Evolutionary conservation across 2,329 filamentous ascomycete genomes (phyloP).

Genomic region (Diaporthe aspalathi): DNA sequence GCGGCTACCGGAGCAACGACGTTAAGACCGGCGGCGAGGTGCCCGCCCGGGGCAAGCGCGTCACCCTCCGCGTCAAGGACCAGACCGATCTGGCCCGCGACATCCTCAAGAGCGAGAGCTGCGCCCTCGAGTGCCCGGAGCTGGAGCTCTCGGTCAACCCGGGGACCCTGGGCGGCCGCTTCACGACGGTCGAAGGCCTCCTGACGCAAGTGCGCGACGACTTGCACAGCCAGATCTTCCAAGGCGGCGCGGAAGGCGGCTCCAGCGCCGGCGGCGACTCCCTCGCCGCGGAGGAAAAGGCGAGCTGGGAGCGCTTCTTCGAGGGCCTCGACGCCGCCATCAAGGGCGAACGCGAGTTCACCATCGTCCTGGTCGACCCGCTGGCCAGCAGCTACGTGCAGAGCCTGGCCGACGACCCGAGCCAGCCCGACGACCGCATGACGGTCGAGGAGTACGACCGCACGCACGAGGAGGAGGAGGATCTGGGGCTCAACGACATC

Average conservation of each 20-base stretch:
- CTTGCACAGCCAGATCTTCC: slow-evolving; percentile 87
- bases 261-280: slow-evolving; percentile 79
- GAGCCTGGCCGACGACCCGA: slow-evolving; percentile 81
- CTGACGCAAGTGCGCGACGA: slow-evolving; percentile 93
- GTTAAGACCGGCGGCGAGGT: slow-evolving; percentile 97
- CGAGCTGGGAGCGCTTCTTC: slow-evolving; percentile 87
- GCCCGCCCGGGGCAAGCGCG: slow-evolving; percentile 85
- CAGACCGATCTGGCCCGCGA: slow-evolving; percentile 85
- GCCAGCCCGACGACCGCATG: slow-evolving; percentile 79
- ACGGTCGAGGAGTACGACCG: slow-evolving; percentile 84
- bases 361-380: slow-evolving; percentile 85
- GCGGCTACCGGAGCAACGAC: slow-evolving; percentile 95
- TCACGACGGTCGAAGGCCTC: slow-evolving; percentile 96
- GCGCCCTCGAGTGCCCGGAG: slow-evolving; percentile 86
- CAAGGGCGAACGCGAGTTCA: slow-evolving; percentile 82
- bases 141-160: slow-evolving; percentile 89
- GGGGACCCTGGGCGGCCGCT: slow-evolving; percentile 92
- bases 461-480: slow-evolving; percentile 92
- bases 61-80: slow-evolving; percentile 78
- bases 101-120: slow-evolving; percentile 96
- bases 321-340: slow-evolving; percentile 80
- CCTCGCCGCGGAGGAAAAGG: slow-evolving; percentile 72
- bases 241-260: slow-evolving; percentile 76
- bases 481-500: slow-evolving; percentile 91
- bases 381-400: slow-evolving; percentile 95